phyloP scores from a whole-genome alignment of 228 moss, liverwort and hornwort genomes.

The Sphagnum magellanicum region DNA sequence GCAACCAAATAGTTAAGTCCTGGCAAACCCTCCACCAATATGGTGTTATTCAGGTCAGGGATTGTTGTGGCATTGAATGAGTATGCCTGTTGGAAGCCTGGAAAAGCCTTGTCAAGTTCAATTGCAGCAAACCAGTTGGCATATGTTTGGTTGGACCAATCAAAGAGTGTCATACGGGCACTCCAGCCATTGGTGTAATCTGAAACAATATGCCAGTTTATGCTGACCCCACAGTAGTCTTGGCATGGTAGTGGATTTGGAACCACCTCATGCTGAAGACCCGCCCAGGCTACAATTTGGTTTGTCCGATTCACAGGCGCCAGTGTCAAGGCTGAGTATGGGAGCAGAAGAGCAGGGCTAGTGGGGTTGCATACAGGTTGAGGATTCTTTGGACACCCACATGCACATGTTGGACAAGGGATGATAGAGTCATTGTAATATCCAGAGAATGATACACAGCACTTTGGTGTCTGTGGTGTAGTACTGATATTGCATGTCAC shows the following conservation, averaged over 20 bases:
- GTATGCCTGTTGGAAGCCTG: conserved; percentile 60
- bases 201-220: conserved; percentile 91
- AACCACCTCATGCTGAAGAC: conserved; percentile 27
- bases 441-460: conserved; percentile 78
- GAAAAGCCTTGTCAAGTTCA: conserved; percentile 41
- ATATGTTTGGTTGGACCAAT: conserved; percentile 53
- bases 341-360: conserved; percentile 44
- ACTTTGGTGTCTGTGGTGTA: conserved; percentile 24
- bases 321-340: conserved; percentile 57
- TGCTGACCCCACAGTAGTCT: conserved; percentile 70
- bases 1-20: conserved; percentile 38
- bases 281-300: conserved; percentile 36
- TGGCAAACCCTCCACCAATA: conserved; percentile 18
- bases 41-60: conserved; percentile 32
- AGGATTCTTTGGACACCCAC: conserved; percentile 26
- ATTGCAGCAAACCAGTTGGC: conserved; percentile 63
- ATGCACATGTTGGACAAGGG: conserved; percentile 72
- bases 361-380: conserved; percentile 25
- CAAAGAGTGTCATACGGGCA: conserved; percentile 59
- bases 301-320: conserved; percentile 71
- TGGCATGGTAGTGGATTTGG: conserved; percentile 58
- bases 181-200: conserved; percentile 82
- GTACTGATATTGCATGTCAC: conserved; percentile 47
- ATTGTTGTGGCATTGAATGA: conserved; percentile 65
- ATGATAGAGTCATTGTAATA: conserved; percentile 73